Base-by-base conservation (phyloP, 371 early-diverging fungal species). In the Haplosporangium sp. region DNA sequence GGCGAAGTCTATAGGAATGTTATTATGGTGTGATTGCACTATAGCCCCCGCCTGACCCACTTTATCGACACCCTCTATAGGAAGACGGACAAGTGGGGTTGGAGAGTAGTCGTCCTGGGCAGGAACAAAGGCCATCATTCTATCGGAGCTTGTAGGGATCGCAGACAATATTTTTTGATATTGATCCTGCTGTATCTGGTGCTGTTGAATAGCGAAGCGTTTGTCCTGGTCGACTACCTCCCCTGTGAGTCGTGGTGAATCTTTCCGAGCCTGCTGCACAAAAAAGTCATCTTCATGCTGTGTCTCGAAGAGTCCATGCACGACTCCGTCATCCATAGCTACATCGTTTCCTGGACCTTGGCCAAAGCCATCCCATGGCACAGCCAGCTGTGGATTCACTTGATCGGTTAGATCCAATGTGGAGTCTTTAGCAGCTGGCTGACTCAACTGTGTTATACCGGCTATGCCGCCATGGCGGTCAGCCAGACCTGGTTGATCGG, bases 381-480 rank as follows among this genome's bases (percentile, higher is more conserved):
- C 65, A 56, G 55, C 69, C 72, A 77, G 48, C 9, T 69, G 72
- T 45, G 72, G 69, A 39, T 72, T 65, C 38, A 44, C 52, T 27
- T 72, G 72, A 44, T 35, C 55, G 13, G n/a, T 27, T 62, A 63
- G 67, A 70, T 48, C 67, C 62, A 61, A 34, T 6, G 63, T 35
- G 35, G 37, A n/a, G 11, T 52, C 57, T 35, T 63, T 52, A n/a
- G 55, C 5, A 20, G 59, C 5, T 15, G 38, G 4, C 13, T 20
- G 38, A 8, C 39, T 19, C n/a, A 56, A 19, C 44, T 35, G 62
- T 34, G 55, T 45, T n/a, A 10, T 40, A n/a, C 27, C 50, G 13
- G 65, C 34, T 77, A 77, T 61, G 72, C 77, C 57, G 77, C 77
- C 58, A 4, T 56, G 61, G 77, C 77, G 44, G 47, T 61, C 40